Percentiles rank a stretch among this genome's conserved stretches.
phyloP scores from a whole-genome alignment of 2,329 filamentous ascomycete species.

The Trematosphaeria pertusa region DNA sequence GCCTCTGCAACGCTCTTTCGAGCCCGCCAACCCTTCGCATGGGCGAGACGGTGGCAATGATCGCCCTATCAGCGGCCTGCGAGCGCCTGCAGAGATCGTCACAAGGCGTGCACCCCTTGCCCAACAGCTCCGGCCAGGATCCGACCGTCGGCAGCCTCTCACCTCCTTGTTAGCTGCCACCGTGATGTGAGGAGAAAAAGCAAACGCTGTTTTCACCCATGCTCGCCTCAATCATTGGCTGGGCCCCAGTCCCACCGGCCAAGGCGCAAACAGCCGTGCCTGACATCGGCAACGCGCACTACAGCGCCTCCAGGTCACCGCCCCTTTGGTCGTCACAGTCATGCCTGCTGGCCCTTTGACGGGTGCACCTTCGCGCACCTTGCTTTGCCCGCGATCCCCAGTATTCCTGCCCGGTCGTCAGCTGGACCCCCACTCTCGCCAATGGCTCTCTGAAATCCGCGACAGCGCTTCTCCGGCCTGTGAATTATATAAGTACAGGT shows the following conservation, averaged over 20 bases:
- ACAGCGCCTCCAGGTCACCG: slow-evolving; percentile 41
- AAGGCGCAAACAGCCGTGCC: slow-evolving; percentile 42
- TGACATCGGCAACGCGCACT: slow-evolving; percentile 41
- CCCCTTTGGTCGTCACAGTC: slow-evolving; percentile 41
- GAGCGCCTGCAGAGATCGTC: slow-evolving; percentile 44
- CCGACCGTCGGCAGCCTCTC: slow-evolving; percentile 31
- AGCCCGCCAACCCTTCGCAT: slow-evolving; percentile 42
- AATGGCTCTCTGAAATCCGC: slow-evolving; percentile 21
- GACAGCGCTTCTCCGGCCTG: slow-evolving; percentile 30
- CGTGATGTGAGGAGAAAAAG: slow-evolving; percentile 37
- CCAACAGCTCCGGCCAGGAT: slow-evolving; percentile 42
- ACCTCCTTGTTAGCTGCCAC: slow-evolving; percentile 29
- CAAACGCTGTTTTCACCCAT: slow-evolving; percentile 36
- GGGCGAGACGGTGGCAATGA: slow-evolving; percentile 39
- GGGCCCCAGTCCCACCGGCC: slow-evolving; percentile 19
- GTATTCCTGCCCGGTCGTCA: slow-evolving; percentile 43
- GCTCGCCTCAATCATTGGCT: slow-evolving; percentile 37
- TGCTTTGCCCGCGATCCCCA: slow-evolving; percentile 39
- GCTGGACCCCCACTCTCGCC: slow-evolving; percentile 48
- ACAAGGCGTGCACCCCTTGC: slow-evolving; percentile 41
- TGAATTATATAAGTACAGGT: slow-evolving; percentile 47
- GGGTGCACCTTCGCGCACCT: slow-evolving; percentile 31
- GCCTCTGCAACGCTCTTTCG: slow-evolving; percentile 39
- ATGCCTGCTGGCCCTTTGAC: slow-evolving; percentile 29
- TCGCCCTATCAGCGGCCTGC: slow-evolving; percentile 37